Base-by-base conservation (phyloP, 2,329 filamentous ascomycete species). In the Ascosphaera aggregata region DNA sequence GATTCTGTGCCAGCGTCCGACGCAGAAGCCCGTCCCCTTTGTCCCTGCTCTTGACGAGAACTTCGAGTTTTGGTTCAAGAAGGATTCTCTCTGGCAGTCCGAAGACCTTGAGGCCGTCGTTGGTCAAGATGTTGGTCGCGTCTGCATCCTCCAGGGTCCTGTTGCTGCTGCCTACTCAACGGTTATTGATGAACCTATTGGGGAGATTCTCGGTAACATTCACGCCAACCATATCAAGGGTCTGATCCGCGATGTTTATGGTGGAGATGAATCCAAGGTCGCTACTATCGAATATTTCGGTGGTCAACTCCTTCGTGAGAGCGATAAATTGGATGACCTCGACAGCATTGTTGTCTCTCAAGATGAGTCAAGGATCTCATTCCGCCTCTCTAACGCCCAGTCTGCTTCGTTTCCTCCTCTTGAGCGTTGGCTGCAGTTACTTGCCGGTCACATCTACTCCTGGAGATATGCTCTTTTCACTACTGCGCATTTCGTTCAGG, bases 1-100 rank as follows among this genome's bases (percentile, higher is more conserved):
- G 40, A 67, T 92, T 24, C 74, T 98, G 34, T 95, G 85, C 67
- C 76, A 89, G 61, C 76, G 84, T 30, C 80, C 79, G 37, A 78
- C 77, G 32, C 89, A 98, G 65, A 98, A 98, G 69, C 89, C 89
- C 2, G 80, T 91, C 19, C 89, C 86, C 1, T 98, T 98, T 54
- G 85, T 98, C 20, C 89, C 89, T 3, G 68, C 79, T n/a, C 68
- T 98, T 17, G 89, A 98, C 50, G 84, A 92, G 45, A 93, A 86
- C 55, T 98, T 98, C 48, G 89, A 98, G 55, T 93, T 91, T 62
- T 98, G 82, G 66, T 98, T 98, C 76, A 98, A 98, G 74, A 98
- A 98, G 66, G 89, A 98, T 58, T 98, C 89, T 1, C 70, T 98
- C 5, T 98, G 89, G 89, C 89, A 98, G 61, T 95, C 89, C 1